Evolutionary conservation across 2,329 filamentous ascomycete species (phyloP).

Genomic region (Aspergillus pseudoterreus): DNA sequence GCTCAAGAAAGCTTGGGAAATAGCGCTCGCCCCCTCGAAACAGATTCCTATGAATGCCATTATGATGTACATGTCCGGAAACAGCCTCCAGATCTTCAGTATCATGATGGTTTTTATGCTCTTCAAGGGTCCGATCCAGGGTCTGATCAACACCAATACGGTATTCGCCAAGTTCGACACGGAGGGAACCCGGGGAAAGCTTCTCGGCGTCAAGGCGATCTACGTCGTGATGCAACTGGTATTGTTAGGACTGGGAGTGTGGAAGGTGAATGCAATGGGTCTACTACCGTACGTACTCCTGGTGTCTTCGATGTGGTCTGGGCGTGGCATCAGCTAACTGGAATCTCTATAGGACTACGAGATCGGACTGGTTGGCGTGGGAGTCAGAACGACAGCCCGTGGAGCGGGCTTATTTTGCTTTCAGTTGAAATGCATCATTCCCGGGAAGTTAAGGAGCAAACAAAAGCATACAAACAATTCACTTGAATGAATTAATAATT

Average conservation of each 20-base stretch:
- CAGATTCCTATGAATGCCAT: constrained; percentile 96
- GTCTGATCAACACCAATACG: constrained; percentile 74
- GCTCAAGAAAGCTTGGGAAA: constrained; percentile 98
- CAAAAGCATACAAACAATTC: neutral
- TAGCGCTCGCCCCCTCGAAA: constrained; percentile 90
- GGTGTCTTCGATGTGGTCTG: neutral
- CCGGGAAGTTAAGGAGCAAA: neutral
- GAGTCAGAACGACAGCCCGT: constrained; percentile 69
- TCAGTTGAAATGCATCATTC: constrained; percentile 33
- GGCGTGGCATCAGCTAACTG: constrained; percentile 3
- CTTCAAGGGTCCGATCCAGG: constrained; percentile 92
- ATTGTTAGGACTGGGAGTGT: constrained; percentile 79
- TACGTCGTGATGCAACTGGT: constrained; percentile 85
- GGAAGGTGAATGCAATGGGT: constrained; percentile 97
- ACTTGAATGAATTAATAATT: neutral
- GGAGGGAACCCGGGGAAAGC: constrained; percentile 66
- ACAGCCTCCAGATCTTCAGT: constrained; percentile 96
- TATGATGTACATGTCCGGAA: constrained; percentile 99
- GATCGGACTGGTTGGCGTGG: constrained; percentile 97
- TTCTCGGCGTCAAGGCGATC: constrained; percentile 79
- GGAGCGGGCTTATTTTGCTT: constrained; percentile 62
- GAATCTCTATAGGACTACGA: constrained; percentile 65
- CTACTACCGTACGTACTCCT: constrained; percentile 70
- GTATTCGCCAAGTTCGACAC: constrained; percentile 92
- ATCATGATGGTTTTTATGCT: constrained; percentile 99